Conservation (phyloP, 2,329 filamentous ascomycete species). For the Magnaporthiopsis poae region DNA sequence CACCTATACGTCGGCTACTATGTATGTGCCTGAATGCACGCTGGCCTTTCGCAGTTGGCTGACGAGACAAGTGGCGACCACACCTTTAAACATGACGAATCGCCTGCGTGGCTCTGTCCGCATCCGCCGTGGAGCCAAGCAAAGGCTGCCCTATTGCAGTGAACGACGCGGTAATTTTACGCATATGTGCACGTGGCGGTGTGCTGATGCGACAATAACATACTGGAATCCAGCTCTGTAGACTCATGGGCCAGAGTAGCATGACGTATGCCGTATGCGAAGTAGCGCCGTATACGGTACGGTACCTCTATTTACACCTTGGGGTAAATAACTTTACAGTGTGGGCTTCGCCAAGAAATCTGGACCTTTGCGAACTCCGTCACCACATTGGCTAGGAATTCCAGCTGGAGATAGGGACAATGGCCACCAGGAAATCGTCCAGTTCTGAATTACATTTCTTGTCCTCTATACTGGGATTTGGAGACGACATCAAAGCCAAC, state of each 20-base stretch:
- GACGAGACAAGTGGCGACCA: neutral
- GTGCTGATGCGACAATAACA: neutral
- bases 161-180: neutral
- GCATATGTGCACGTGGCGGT: neutral
- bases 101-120: neutral
- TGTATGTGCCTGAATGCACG: neutral
- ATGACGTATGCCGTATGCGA: neutral
- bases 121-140: neutral
- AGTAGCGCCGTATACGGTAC: neutral
- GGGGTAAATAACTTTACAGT: neutral
- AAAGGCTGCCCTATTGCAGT: neutral
- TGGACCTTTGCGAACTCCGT: neutral
- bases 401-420: neutral
- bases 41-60: neutral
- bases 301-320: neutral
- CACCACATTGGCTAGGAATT: neutral
- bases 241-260: neutral
- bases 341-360: neutral
- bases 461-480: too few species aligned
- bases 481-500: too few species aligned
- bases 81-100: neutral
- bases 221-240: neutral
- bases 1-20: neutral
- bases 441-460: too few species aligned
- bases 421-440: too few species aligned